Conservation (phyloP, 2,329 filamentous ascomycete species). For the Fusarium oligoseptatum region DNA sequence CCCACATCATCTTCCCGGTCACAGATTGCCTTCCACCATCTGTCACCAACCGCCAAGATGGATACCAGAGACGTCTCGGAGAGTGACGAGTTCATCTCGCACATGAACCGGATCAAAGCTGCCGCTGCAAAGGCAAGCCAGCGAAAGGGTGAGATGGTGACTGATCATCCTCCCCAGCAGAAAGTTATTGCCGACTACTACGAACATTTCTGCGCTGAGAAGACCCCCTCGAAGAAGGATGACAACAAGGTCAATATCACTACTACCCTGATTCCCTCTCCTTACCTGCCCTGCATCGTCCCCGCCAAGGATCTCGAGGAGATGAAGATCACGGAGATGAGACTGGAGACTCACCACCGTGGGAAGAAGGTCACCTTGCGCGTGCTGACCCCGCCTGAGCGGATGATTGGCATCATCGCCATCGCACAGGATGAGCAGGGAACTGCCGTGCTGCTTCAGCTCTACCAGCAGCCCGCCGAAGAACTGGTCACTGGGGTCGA, state of each 20-base stretch:
- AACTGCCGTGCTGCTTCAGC: constrained; percentile 52
- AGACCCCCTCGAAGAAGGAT: not conserved
- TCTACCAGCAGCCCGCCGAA: constrained; percentile 59
- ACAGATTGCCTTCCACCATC: not conserved
- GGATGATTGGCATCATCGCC: constrained; percentile 37
- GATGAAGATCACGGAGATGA: constrained; percentile 17
- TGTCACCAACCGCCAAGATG: not conserved
- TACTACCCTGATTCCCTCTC: not conserved
- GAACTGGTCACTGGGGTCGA: constrained; percentile 49
- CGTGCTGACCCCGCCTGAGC: constrained; percentile 32
- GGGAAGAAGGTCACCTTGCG: constrained; percentile 36
- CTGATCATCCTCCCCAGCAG: not conserved
- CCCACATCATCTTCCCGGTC: not conserved
- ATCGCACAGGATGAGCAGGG: constrained; percentile 56
- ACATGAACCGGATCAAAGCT: not conserved
- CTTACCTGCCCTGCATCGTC: constrained; percentile 15
- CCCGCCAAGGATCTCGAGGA: not conserved
- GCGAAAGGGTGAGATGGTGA: constrained; percentile 18
- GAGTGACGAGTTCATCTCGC: not conserved
- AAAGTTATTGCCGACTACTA: not conserved
- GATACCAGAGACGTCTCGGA: not conserved
- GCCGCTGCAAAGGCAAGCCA: not conserved
- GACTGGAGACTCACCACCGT: constrained; percentile 33
- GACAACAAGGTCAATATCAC: not conserved
- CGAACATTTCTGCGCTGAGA: not conserved